Evolutionary conservation across 768 basidiomycete species (phyloP), one percentile per base, ranked within the genome.

Genomic region (Lactarius tabidus): DNA sequence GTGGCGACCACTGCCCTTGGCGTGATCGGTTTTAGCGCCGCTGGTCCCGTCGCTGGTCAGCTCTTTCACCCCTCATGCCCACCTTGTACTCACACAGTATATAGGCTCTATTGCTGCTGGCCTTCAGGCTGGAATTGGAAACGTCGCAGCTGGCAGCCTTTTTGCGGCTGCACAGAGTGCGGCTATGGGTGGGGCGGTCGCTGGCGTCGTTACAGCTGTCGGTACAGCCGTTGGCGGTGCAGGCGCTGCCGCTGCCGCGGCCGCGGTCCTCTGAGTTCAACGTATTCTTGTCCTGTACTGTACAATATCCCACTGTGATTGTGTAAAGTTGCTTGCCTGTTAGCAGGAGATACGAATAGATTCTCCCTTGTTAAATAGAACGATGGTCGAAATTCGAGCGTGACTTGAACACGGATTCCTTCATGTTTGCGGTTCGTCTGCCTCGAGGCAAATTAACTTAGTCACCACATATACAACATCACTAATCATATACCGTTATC

Each of bases 41-140:
- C n/a, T 5, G 65, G 57, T 3, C 57, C 62, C 33, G 20, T 66
- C 38, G 65, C 51, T 2, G 65, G 66, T 62, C 15, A 58, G 38
- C 39, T 10, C 26, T 23, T 1, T 48, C 7, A 10, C 14, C 6
- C 48, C 23, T 23, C 7, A 23, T 14, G 2, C 28, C 10, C 7
- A 26, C 33, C n/a, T 33, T 9, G 7, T 7, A 35, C 31, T 33
- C 33, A 33, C 33, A 33, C 33, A 33, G 20, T 10, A 36, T 45
- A 14, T 20, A 59, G 63, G 62, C 26, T 23, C 31, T n/a, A 15
- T 64, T 1, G 66, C 57, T 17, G 66, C 52, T 4, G n/a, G 14
- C 20, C 15, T 43, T 1, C 66, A 67, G 20, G 28, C 62, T 1
- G 38, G 23, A 4, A 65, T 64, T 1, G 62, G 65, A 12, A 57